Base-by-base conservation (phyloP, 345 rosid species). In the Limnanthes douglasii region DNA sequence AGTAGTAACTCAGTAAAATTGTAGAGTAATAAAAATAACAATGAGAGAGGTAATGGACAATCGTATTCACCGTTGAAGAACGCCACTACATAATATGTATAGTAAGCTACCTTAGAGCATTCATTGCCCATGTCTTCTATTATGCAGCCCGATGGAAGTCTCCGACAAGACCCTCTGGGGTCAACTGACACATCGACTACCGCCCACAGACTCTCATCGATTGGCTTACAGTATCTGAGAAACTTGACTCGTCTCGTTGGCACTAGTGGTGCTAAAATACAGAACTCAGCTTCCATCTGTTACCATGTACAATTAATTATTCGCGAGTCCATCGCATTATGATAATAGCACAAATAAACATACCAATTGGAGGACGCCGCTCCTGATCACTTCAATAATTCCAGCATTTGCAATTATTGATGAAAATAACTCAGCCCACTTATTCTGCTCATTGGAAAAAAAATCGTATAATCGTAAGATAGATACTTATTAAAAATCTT, bases 61-160 rank as follows among this genome's bases (percentile, higher is more conserved):
- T n/a, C n/a, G n/a, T n/a, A n/a, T n/a, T n/a, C n/a, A n/a, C n/a
- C n/a, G n/a, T n/a, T n/a, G n/a, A n/a, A n/a, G n/a, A n/a, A n/a
- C n/a, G n/a, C n/a, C n/a, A n/a, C n/a, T n/a, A n/a, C n/a, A n/a
- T n/a, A n/a, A n/a, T n/a, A n/a, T n/a, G n/a, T n/a, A n/a, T n/a
- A n/a, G n/a, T n/a, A 6, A 26, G 11, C 11, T 64, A 73, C 88
- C 79, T 70, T 67, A 47, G 57, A 64, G 60, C 41, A 73, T 15
- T 72, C 74, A 19, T 66, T 61, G 10, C 53, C 49, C 53, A 75
- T 58, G 36, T 65, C 85, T 48, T 76, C 68, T 21, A 85, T 21
- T 19, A 85, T 41, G 41, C 76, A 79, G 39, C 95, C 93, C 14
- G 86, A 84, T 22, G 93, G 93, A 43, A 63, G 70, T 55, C 72